Evolutionary conservation across 2,329 filamentous ascomycete species (phyloP).

Genomic region (Escovopsis weberi): DNA sequence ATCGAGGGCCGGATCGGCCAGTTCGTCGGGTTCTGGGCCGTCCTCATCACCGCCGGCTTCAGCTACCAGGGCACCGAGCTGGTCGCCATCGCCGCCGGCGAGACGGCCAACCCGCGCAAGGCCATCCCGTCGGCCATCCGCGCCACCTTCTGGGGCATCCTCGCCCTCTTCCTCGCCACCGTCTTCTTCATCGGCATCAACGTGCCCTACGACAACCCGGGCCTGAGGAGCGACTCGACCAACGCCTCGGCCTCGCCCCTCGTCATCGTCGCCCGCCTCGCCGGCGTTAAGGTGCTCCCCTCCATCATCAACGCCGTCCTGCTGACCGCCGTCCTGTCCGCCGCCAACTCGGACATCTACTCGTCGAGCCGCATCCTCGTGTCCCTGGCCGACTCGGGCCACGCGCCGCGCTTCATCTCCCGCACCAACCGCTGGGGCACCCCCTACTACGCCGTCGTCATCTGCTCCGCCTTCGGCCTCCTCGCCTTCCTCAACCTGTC

Average conservation of each 20-base stretch:
- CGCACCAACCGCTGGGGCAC: constrained; percentile 47
- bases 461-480: constrained; percentile 40
- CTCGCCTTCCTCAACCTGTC: constrained; percentile 56
- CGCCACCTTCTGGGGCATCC: constrained; percentile 62
- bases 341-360: constrained; percentile 66
- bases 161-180: constrained; percentile 49
- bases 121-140: constrained; percentile 59
- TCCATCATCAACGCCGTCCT: constrained; percentile 66
- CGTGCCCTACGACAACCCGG: constrained; percentile 45
- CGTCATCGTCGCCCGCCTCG: constrained; percentile 44
- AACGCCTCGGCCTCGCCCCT: constrained; percentile 53
- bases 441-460: constrained; percentile 44
- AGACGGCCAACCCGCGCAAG: constrained; percentile 57
- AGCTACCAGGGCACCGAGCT: constrained; percentile 61
- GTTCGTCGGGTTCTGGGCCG: constrained; percentile 56
- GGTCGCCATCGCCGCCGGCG: constrained; percentile 64
- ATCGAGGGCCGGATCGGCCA: constrained; percentile 38
- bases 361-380: constrained; percentile 55
- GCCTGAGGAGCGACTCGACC: constrained; percentile 34
- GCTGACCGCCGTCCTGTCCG: constrained; percentile 63
- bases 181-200: constrained; percentile 60
- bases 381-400: constrained; percentile 48
- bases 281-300: constrained; percentile 48
- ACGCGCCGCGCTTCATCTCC: constrained; percentile 45
- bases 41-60: constrained; percentile 54